phyloP scores from a whole-genome alignment of 2,329 filamentous ascomycete species.

The Aspergillus melleus region DNA sequence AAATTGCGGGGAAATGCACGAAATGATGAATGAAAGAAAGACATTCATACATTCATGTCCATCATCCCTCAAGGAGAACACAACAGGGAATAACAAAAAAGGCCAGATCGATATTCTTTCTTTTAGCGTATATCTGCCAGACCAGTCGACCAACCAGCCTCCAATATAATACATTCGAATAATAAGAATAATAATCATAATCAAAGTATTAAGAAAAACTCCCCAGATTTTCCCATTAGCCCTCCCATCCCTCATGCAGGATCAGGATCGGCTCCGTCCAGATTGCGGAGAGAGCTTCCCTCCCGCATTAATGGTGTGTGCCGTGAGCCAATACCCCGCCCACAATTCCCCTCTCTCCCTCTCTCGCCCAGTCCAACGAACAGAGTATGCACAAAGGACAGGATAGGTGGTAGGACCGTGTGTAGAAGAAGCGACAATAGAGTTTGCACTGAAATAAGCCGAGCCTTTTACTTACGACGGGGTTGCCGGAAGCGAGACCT shows the following conservation, averaged over 20 bases:
- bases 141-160: not conserved
- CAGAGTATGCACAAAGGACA: too few relatives aligned
- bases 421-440: too few relatives aligned
- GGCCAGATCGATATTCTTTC: not conserved
- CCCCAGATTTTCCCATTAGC: not conserved
- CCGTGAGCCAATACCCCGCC: not conserved
- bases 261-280: slow-evolving; percentile 12
- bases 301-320: slow-evolving; percentile 7
- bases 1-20: too few relatives aligned
- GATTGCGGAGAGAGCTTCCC: slow-evolving; percentile 24
- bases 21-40: not conserved
- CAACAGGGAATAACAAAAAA: not conserved
- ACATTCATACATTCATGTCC: too few relatives aligned
- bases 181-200: not conserved
- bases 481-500: not conserved
- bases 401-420: not conserved
- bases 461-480: not conserved
- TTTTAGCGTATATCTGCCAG: too few relatives aligned
- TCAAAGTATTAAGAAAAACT: not conserved
- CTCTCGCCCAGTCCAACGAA: not conserved
- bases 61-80: not conserved
- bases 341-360: too few relatives aligned
- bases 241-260: slow-evolving; percentile 16
- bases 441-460: not conserved
- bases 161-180: too few relatives aligned